phyloP scores from a whole-genome alignment of 2,329 filamentous ascomycete genomes.

The Alternaria sp. region DNA sequence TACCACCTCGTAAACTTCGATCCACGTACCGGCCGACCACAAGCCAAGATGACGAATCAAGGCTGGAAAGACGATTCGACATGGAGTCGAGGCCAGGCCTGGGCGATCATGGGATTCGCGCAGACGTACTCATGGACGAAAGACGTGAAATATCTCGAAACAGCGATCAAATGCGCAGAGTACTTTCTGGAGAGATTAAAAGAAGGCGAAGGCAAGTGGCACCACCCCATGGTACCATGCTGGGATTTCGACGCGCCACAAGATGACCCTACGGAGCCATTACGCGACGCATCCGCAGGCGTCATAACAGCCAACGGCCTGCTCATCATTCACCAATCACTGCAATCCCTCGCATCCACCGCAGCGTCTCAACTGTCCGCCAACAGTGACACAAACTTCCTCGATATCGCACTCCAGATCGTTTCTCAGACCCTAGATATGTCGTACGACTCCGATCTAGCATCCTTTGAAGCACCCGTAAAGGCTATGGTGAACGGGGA shows the following conservation, averaged over 20 bases:
- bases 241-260: constrained; percentile 64
- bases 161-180: constrained; percentile 56
- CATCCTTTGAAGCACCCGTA: constrained; percentile 25
- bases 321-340: constrained; percentile 50
- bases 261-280: constrained; percentile 41
- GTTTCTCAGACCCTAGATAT: constrained; percentile 42
- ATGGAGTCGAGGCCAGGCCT: constrained; percentile 61
- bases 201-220: constrained; percentile 41
- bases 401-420: constrained; percentile 31
- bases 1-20: constrained; percentile 60
- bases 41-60: constrained; percentile 60
- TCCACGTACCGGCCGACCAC: constrained; percentile 54
- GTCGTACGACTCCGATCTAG: constrained; percentile 41
- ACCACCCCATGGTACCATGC: constrained; percentile 51
- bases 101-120: constrained; percentile 60
- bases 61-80: constrained; percentile 56
- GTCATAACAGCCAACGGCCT: constrained; percentile 56
- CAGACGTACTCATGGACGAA: constrained; percentile 60
- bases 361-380: constrained; percentile 4
- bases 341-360: constrained; percentile 28
- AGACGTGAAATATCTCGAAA: constrained; percentile 54
- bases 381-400: constrained; percentile 15
- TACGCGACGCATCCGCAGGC: constrained; percentile 53
- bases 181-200: constrained; percentile 58
- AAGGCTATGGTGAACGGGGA: constrained; percentile 29